Conservation (phyloP, 208 protist species). For the Vickermania spadyakhi region DNA sequence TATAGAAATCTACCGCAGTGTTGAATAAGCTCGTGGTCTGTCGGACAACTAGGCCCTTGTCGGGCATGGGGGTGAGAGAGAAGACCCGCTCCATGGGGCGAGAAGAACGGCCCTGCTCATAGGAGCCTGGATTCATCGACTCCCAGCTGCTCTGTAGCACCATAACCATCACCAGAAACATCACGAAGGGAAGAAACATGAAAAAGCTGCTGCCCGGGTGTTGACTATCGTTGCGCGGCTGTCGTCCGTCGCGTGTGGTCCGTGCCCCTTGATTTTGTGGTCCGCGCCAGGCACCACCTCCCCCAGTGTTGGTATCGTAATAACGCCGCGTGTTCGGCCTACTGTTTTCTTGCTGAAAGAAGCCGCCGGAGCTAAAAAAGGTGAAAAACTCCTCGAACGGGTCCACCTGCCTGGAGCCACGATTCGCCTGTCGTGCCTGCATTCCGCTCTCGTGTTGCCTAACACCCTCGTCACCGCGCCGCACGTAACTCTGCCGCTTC, state of each 20-base stretch:
- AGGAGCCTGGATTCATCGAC: slow-evolving; percentile 25
- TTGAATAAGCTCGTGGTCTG: slow-evolving; percentile 48
- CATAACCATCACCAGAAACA: slow-evolving; percentile 68
- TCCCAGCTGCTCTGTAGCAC: slow-evolving; percentile 55
- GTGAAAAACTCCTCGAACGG: slow-evolving; percentile 76
- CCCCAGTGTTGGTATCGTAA: background rate
- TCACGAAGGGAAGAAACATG: slow-evolving; percentile 49
- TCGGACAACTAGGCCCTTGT: slow-evolving; percentile 30
- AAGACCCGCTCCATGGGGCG: slow-evolving; percentile 14
- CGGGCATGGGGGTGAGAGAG: slow-evolving; percentile 53
- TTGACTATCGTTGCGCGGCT: no score
- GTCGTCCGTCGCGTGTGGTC: slow-evolving; percentile 5
- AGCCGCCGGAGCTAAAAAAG: slow-evolving; percentile 2
- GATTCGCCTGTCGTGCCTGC: slow-evolving; percentile 6
- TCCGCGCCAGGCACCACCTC: background rate
- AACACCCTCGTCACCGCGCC: slow-evolving; percentile 63
- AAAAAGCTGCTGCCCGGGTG: slow-evolving; percentile 42
- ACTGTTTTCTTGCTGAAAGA: background rate
- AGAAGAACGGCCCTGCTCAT: slow-evolving; percentile 7
- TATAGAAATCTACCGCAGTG: slow-evolving; percentile 61
- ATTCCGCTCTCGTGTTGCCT: slow-evolving; percentile 70
- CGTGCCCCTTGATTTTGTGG: background rate
- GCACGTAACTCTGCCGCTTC: slow-evolving; percentile 81
- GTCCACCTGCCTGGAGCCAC: slow-evolving; percentile 18
- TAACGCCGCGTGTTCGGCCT: background rate